Percentiles rank a stretch among this genome's conserved stretches.
These are phyloP conservation scores for Canariomyces notabilis DNA, from an alignment of 2,329 filamentous ascomycete genomes.

Conservation along the genomic window DNA sequence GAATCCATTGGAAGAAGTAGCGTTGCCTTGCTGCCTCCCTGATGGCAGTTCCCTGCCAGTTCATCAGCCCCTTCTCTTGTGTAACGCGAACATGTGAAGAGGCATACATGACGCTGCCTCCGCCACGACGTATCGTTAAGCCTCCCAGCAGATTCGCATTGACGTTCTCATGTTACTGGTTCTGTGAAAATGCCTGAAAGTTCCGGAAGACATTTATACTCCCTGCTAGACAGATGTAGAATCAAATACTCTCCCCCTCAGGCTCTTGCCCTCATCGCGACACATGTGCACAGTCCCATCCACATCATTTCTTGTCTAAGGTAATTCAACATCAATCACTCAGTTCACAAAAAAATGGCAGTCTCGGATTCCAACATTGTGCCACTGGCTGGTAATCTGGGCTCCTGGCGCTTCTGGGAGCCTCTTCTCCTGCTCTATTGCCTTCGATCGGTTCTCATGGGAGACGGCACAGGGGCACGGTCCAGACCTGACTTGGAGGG, in stretches of 20 bases:
- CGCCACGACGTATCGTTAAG: neutral
- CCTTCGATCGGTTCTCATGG: neutral
- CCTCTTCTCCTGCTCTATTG: neutral
- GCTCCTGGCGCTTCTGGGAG: conserved; percentile 3
- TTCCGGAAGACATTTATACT: no score
- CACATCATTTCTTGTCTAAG: neutral
- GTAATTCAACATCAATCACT: neutral
- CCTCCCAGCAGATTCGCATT: no score
- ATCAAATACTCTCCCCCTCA: no score
- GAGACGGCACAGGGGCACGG: neutral
- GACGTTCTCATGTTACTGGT: no score
- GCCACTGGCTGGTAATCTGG: neutral
- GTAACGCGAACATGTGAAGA: neutral
- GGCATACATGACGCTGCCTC: neutral
- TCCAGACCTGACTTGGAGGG: conserved; percentile 1
- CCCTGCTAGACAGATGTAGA: no score
- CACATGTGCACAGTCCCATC: neutral
- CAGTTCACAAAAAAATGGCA: neutral
- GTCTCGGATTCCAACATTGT: neutral
- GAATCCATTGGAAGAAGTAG: neutral
- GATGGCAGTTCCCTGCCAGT: neutral
- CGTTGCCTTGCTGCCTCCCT: neutral
- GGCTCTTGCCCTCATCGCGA: no score
- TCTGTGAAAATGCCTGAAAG: neutral
- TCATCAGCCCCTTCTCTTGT: neutral